These are phyloP conservation scores for Phellopilus nigrolimitatus DNA, from an alignment of 1,284 basidiomycete species.

Conservation along the genomic window DNA sequence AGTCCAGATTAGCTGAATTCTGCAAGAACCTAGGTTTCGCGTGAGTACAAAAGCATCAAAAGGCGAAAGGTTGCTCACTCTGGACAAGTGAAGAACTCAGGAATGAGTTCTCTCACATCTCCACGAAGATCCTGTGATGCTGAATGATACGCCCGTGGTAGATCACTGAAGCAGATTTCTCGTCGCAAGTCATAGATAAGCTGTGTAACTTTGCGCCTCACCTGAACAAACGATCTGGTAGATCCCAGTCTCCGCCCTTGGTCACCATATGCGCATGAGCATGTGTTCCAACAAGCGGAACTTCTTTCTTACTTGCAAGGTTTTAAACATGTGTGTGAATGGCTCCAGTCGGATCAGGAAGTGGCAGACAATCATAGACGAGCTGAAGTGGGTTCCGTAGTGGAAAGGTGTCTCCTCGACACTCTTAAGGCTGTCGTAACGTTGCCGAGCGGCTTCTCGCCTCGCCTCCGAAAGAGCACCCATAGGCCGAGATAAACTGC, in stretches of 20 bases:
- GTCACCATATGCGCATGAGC: not conserved
- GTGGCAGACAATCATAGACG: slow-evolving; percentile 95
- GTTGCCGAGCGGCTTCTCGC: slow-evolving; percentile 64
- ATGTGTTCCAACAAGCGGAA: not conserved
- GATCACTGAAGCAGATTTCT: slow-evolving; percentile 43
- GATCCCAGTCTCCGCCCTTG: slow-evolving; percentile 89
- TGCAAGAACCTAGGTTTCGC: slow-evolving; percentile 55
- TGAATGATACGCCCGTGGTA: slow-evolving; percentile 78
- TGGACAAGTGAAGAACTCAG: slow-evolving; percentile 83
- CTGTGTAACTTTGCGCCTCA: slow-evolving; percentile 30
- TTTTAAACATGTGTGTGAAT: slow-evolving; percentile 91
- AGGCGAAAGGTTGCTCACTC: slow-evolving; percentile 41
- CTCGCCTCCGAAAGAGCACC: slow-evolving; percentile 80
- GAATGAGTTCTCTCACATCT: slow-evolving; percentile 92
- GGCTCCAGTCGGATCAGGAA: slow-evolving; percentile 89
- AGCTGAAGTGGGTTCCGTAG: slow-evolving; percentile 94
- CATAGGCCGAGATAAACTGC: slow-evolving; percentile 82
- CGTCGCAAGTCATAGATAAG: not conserved
- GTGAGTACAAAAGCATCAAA: not conserved
- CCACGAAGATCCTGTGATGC: slow-evolving; percentile 85
- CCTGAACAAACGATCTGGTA: slow-evolving; percentile 91
- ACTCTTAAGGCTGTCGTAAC: slow-evolving; percentile 76
- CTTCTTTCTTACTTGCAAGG: slow-evolving; percentile 55
- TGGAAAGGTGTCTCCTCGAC: slow-evolving; percentile 87
- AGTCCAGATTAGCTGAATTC: slow-evolving; percentile 72